A percentile compares a stretch with the other conserved stretches of the same genome.
Conservation (phyloP, 768 basidiomycete genomes). For the Naganishia antarctica region DNA sequence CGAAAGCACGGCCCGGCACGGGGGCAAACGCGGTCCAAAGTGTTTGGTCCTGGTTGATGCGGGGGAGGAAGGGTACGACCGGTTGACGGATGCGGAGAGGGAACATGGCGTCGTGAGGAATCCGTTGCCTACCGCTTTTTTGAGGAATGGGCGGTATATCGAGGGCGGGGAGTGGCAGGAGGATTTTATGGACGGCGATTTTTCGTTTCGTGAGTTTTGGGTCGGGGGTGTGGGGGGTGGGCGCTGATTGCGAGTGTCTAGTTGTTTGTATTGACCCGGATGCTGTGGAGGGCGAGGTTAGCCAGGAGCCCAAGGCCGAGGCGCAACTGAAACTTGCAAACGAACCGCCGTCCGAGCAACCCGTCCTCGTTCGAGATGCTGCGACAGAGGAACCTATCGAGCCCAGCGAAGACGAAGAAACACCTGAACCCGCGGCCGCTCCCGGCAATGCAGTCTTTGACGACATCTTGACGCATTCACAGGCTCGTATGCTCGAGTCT, state of each 20-base stretch:
- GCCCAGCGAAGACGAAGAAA: neutral
- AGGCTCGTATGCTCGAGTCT: slow-evolving; percentile 42
- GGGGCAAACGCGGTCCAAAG: slow-evolving; percentile 39
- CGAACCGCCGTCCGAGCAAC: neutral
- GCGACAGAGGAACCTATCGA: neutral
- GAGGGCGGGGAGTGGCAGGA: slow-evolving; percentile 42
- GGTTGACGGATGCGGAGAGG: slow-evolving; percentile 21
- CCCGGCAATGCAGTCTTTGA: slow-evolving; percentile 36
- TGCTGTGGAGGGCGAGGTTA: slow-evolving; percentile 28
- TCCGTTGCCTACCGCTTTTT: slow-evolving; percentile 44
- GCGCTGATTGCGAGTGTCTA: slow-evolving; percentile 18
- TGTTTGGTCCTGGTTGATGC: slow-evolving; percentile 42
- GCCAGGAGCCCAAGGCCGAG: neutral
- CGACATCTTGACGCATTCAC: slow-evolving; percentile 44
- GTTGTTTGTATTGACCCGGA: slow-evolving; percentile 48
- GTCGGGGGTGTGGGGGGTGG: neutral
- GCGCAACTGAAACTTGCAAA: neutral
- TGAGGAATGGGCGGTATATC: slow-evolving; percentile 36
- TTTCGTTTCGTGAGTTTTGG: slow-evolving; percentile 45
- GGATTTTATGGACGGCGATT: slow-evolving; percentile 45
- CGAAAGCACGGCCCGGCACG: slow-evolving; percentile 44
- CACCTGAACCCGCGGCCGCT: neutral
- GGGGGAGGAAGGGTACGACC: slow-evolving; percentile 16
- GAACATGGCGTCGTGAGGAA: slow-evolving; percentile 31
- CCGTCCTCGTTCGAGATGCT: neutral